Conservation (phyloP, 2,329 filamentous ascomycete species). For the Penicillium decumbens region DNA sequence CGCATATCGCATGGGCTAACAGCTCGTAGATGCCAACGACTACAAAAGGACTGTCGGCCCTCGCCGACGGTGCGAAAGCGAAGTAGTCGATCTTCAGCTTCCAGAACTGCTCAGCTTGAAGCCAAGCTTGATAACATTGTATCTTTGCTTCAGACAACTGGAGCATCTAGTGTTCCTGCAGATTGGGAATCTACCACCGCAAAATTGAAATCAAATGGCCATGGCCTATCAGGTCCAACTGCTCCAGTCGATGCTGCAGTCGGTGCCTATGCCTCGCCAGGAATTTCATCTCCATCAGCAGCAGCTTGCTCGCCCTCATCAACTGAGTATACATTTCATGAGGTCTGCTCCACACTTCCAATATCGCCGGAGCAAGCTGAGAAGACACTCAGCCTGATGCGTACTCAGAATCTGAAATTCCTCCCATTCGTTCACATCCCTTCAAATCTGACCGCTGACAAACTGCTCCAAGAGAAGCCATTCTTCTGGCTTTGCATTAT, state of each 20-base stretch:
- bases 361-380: slow-evolving; percentile 20
- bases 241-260: background rate
- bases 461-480: slow-evolving; percentile 32
- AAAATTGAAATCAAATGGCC: background rate
- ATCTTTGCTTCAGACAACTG: slow-evolving; percentile 27
- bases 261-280: background rate
- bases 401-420: slow-evolving; percentile 23
- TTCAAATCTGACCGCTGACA: slow-evolving; percentile 19
- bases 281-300: background rate
- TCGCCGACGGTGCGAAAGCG: slow-evolving; percentile 31
- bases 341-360: slow-evolving; percentile 11
- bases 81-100: slow-evolving; percentile 25
- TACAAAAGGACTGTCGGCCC: slow-evolving; percentile 42
- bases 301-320: slow-evolving; percentile 7
- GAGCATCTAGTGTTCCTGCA: slow-evolving; percentile 8
- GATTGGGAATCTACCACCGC: slow-evolving; percentile 13
- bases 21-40: slow-evolving; percentile 38
- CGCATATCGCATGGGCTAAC: slow-evolving; percentile 3
- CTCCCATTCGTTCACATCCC: slow-evolving; percentile 29
- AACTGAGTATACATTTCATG: background rate
- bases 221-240: slow-evolving; percentile 1
- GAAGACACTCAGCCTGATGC: slow-evolving; percentile 15
- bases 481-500: slow-evolving; percentile 42
- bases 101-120: slow-evolving; percentile 26
- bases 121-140: slow-evolving; percentile 30